Conservation (phyloP, 2,329 filamentous ascomycete genomes). For the Hortaea werneckii region DNA sequence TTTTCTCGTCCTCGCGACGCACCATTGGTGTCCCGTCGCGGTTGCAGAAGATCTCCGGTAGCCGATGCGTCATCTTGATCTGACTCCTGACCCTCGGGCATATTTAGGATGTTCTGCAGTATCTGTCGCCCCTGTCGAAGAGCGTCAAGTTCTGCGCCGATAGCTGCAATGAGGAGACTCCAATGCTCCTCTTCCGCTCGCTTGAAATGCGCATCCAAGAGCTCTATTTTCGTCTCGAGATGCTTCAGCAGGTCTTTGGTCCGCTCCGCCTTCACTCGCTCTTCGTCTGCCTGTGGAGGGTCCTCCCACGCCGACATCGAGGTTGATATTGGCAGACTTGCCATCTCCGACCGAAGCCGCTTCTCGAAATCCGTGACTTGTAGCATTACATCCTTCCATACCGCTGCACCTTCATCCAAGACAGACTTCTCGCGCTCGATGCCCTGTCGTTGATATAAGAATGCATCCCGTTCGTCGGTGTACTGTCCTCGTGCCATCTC, state of each 20-base stretch:
- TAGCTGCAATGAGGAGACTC: conserved; percentile 65
- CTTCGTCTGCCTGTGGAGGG: conserved; percentile 4
- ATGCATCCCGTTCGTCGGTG: conserved; percentile 49
- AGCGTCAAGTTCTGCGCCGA: conserved; percentile 63
- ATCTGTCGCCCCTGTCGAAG: conserved; percentile 52
- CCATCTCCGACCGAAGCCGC: conserved; percentile 49
- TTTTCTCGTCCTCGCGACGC: too few relatives aligned
- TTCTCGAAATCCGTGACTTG: conserved; percentile 56
- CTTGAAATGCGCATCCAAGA: conserved; percentile 45
- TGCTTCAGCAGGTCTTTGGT: conserved; percentile 35
- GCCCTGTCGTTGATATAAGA: conserved; percentile 45
- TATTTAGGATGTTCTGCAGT: conserved; percentile 33
- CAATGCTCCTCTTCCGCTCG: conserved; percentile 53
- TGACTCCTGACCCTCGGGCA: neutral
- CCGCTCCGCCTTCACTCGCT: conserved; percentile 14
- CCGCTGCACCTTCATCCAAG: conserved; percentile 53
- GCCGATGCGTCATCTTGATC: conserved; percentile 4
- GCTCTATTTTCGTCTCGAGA: conserved; percentile 47
- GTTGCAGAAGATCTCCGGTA: neutral
- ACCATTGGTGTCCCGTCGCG: too few relatives aligned
- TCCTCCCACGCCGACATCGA: conserved; percentile 22
- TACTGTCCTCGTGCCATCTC: conserved; percentile 65
- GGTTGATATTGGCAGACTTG: conserved; percentile 9
- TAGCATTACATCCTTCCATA: conserved; percentile 56
- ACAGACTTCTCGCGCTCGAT: conserved; percentile 54